Evolutionary conservation across 2,329 filamentous ascomycete species (phyloP).

Genomic region (Trichoderma pleuroti): DNA sequence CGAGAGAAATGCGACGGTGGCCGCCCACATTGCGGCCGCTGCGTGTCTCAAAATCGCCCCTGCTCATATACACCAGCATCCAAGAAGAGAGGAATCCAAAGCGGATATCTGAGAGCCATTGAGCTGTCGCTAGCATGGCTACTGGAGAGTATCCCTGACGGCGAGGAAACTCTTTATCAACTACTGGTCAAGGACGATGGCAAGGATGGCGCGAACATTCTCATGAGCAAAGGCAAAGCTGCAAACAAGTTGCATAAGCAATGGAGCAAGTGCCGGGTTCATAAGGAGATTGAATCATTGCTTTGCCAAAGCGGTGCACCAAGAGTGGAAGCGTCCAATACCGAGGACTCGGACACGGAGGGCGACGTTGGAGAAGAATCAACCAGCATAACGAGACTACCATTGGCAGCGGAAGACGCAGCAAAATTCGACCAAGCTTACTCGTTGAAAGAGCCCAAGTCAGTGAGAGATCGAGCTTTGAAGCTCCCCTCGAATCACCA

Average conservation of each 20-base stretch:
- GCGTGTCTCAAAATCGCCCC: background rate
- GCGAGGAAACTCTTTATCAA: background rate
- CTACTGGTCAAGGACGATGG: background rate
- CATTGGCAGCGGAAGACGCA: background rate
- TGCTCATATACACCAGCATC: constrained; percentile 13
- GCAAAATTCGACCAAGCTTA: background rate
- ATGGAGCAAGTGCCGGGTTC: constrained; percentile 6
- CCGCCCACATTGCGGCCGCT: constrained; percentile 1
- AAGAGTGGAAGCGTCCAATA: background rate
- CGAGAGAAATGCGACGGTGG: constrained; percentile 8
- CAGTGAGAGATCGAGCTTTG: background rate
- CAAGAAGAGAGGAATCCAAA: constrained; percentile 14
- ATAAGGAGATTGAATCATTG: constrained; percentile 1
- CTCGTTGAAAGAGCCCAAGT: background rate
- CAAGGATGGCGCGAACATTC: background rate
- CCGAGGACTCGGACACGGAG: constrained; percentile 1
- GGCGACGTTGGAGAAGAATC: background rate
- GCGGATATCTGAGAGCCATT: constrained; percentile 10
- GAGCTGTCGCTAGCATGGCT: constrained; percentile 9
- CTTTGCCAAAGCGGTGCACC: background rate
- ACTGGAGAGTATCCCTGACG: background rate
- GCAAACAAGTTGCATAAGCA: background rate
- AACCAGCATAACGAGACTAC: background rate
- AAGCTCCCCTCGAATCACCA: background rate
- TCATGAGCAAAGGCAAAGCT: constrained; percentile 2